Base-by-base conservation (phyloP, 2,329 filamentous ascomycete species). In the Hawksworthiomyces lignivorus region DNA sequence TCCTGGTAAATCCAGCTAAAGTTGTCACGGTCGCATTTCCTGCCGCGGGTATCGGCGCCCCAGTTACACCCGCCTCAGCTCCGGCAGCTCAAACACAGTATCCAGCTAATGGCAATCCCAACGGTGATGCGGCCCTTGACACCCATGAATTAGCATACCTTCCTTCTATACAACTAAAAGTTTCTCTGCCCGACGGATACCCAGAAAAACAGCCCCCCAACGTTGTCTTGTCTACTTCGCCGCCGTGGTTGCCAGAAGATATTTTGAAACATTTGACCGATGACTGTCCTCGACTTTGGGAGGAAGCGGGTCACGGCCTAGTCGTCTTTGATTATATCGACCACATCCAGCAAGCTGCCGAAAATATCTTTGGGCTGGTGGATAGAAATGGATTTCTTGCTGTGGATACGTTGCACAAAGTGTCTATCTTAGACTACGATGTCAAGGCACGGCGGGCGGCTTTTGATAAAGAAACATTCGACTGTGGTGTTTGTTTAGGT, bases 391-490 rank as follows among this genome's bases (percentile, higher is more conserved):
- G 70, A 5, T 63, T 61, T 15, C 61, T 83, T 24, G 61, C 72
- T 47, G 64, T 82, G 11, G 62, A 70, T 5, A 63, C 71, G 2
- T 68, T 72, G 45, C 69, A 78, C 55, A 84, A 87, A 61, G 75
- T 86, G 15, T 73, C 80, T 5, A 69, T 96, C 12, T 61, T 95
- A 32, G 84, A 88, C 50, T 87, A 85, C 53, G 84, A 95, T 55
- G 80, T 77, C 45, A 80, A 81, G 47, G 80, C 84, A 7, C 84
- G 83, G 55, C 76, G 77, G 41, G 76, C 77, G 18, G 78, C 80
- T 1, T 97, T 96, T 57, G 82, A 92, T 46, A 79, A 78, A 50
- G 84, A 82, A 52, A 94, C 87, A 0, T 96, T 92, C 56, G 80
- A 89, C 39, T 97, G 90, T 51, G 86, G 84, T 2, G 75, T 97